These are phyloP conservation scores for Pichia cephalocereana DNA, from an alignment of 805 yeast genomes.

Conservation along the genomic window DNA sequence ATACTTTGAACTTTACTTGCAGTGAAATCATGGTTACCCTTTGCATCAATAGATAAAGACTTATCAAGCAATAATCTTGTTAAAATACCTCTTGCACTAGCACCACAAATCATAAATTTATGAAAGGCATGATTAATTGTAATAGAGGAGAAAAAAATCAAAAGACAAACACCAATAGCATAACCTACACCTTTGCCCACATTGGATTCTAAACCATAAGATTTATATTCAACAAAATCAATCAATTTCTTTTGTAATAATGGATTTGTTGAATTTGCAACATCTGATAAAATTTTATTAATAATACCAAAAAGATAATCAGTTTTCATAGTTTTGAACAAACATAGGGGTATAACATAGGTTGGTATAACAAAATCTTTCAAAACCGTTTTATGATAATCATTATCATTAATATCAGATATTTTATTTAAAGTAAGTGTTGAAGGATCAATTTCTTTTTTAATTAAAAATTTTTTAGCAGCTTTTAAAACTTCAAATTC, in stretches of 20 bases:
- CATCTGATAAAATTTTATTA: constrained; percentile 36
- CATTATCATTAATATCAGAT: constrained; percentile 13
- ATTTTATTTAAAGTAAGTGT: constrained; percentile 3
- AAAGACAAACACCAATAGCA: constrained; percentile 57
- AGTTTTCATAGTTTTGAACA: constrained; percentile 40
- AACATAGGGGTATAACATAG: constrained; percentile 25
- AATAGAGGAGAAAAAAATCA: constrained; percentile 42
- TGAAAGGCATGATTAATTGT: constrained; percentile 56
- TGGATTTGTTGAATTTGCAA: constrained; percentile 48
- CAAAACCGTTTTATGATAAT: constrained; percentile 12
- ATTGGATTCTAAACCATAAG: constrained; percentile 30
- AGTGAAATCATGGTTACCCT: constrained; percentile 54
- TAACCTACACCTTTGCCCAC: constrained; percentile 67
- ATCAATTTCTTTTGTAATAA: constrained; percentile 57
- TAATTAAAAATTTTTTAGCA: background rate
- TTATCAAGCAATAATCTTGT: constrained; percentile 62
- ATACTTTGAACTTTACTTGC: constrained; percentile 67
- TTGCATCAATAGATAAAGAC: constrained; percentile 50
- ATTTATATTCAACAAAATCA: constrained; percentile 46
- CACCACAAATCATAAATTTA: constrained; percentile 53
- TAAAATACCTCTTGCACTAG: constrained; percentile 57
- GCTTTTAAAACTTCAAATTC: constrained; percentile 22
- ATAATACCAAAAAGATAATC: constrained; percentile 34
- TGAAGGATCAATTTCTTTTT: background rate
- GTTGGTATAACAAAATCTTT: constrained; percentile 17